These are phyloP conservation scores for Cystoderma amianthinum DNA, from an alignment of 768 basidiomycete genomes.

Conservation along the genomic window DNA sequence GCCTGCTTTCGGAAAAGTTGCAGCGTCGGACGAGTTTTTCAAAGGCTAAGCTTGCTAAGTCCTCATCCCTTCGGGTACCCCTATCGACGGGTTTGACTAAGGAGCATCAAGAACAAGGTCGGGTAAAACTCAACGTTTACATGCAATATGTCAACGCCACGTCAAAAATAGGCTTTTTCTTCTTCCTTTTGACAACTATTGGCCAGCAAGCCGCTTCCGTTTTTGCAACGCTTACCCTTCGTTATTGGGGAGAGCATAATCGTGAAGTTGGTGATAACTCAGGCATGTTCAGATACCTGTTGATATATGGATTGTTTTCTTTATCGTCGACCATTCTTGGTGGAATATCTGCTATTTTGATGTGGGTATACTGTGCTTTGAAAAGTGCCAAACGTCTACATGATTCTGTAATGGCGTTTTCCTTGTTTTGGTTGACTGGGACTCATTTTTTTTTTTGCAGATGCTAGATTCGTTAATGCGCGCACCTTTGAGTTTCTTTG, in stretches of 20 bases:
- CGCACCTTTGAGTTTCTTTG: constrained; percentile 86
- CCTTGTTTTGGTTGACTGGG: neutral
- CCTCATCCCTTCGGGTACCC: constrained; percentile 28
- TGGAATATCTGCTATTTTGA: constrained; percentile 49
- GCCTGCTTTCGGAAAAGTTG: constrained; percentile 47
- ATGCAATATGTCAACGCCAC: constrained; percentile 72
- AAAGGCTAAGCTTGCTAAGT: constrained; percentile 43
- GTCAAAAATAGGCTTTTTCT: constrained; percentile 60
- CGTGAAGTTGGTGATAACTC: constrained; percentile 46
- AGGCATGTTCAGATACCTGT: constrained; percentile 51
- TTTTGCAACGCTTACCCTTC: constrained; percentile 56
- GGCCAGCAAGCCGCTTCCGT: constrained; percentile 56
- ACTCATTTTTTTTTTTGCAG: constrained; percentile 23
- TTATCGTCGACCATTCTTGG: constrained; percentile 47
- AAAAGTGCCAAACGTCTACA: constrained; percentile 72
- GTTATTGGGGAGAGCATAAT: constrained; percentile 81
- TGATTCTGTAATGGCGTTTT: constrained; percentile 47
- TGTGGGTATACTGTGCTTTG: constrained; percentile 75
- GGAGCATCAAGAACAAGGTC: constrained; percentile 76
- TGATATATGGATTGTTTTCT: constrained; percentile 65
- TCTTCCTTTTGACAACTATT: constrained; percentile 53
- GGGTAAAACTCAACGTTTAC: constrained; percentile 76
- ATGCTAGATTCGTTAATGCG: constrained; percentile 78
- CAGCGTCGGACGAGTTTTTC: constrained; percentile 49
- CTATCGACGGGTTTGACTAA: constrained; percentile 44